Evolutionary conservation across 2,329 filamentous ascomycete species (phyloP), one percentile per base, ranked within the genome.

Genomic region (Aaosphaeria arxii): DNA sequence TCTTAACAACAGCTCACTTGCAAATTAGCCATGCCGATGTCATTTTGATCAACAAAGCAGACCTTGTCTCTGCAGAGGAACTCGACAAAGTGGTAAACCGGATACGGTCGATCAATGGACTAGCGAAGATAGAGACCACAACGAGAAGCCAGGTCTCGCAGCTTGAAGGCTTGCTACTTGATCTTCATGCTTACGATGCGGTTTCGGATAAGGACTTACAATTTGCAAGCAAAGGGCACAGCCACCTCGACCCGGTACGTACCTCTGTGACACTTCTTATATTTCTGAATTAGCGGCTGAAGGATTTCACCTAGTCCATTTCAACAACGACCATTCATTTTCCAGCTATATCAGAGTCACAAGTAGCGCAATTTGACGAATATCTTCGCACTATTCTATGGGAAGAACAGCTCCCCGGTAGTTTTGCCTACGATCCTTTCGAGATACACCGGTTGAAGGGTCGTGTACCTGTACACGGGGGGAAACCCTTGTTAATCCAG

Each of bases 1-100:
- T 91, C 6, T 82, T 96, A 71, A 96, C 92, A 0, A 96, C 89
- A 2, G 94, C 94, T 0, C 94, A 99, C 70, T 80, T 97, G 42
- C 94, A 99, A 63, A 95, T 99, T 51, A 96, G 91, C 1, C 92
- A 99, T 62, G 94, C 94, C 5, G 94, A 99, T 71, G 90, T 97
- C 6, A 82, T 99, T 40, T 83, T 99, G 36, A 83, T 99, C 58
- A 99, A 99, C 74, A 99, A 99, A 70, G 79, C 86, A 3, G 94
- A 99, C 64, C 77, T 96, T 4, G 91, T 97, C 4, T 82, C 79
- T 5, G 67, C 79, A 1, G 73, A 80, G 5, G 84, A 96, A 59
- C 78, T 97, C 1, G 71, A 82, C n/a, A 71, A 66, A 0, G 88
- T 96, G 6, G 80, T 78, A 53, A 77, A 81, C 11, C 82, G 94